Evolutionary conservation across 352 stramenopile species (phyloP).

Genomic region (Hyaloperonospora brassicae): DNA sequence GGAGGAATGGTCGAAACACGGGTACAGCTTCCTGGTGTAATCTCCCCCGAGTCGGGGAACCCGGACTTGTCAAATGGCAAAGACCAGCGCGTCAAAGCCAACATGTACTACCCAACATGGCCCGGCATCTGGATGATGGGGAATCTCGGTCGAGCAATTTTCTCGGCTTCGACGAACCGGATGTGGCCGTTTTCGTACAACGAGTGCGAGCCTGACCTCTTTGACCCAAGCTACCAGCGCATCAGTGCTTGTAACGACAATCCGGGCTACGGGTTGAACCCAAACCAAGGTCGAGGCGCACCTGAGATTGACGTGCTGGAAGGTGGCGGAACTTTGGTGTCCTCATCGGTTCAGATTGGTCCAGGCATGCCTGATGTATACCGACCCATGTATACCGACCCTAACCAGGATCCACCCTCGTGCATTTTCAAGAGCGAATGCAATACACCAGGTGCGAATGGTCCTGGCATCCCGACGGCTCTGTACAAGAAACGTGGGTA

Average conservation of each 20-base stretch:
- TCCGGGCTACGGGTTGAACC: slow-evolving; percentile 88
- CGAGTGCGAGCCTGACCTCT: slow-evolving; percentile 71
- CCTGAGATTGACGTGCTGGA: slow-evolving; percentile 95
- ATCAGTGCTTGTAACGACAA: slow-evolving; percentile 87
- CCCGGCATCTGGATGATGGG: slow-evolving; percentile 94
- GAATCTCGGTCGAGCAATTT: slow-evolving; percentile 94
- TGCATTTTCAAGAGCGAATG: slow-evolving; percentile 42
- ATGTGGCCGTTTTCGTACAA: slow-evolving; percentile 96
- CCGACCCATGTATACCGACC: slow-evolving; percentile 21
- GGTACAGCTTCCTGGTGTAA: slow-evolving; percentile 79
- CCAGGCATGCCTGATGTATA: slow-evolving; percentile 59
- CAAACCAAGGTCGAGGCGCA: slow-evolving; percentile 82
- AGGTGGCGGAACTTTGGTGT: slow-evolving; percentile 74
- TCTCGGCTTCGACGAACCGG: slow-evolving; percentile 87
- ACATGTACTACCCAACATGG: slow-evolving; percentile 74
- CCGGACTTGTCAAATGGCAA: slow-evolving; percentile 29
- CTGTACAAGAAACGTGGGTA: slow-evolving; percentile 38
- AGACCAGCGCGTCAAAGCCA: slow-evolving; percentile 15
- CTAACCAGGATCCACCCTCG: not conserved
- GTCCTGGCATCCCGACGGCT: slow-evolving; percentile 28
- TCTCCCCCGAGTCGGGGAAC: slow-evolving; percentile 34
- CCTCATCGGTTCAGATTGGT: slow-evolving; percentile 85
- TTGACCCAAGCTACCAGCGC: slow-evolving; percentile 57
- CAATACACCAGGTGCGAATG: slow-evolving; percentile 39
- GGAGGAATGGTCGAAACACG: slow-evolving; percentile 85